Conservation (phyloP, 192 early-diverging fungal species). For the Backusella tarrabulga region DNA sequence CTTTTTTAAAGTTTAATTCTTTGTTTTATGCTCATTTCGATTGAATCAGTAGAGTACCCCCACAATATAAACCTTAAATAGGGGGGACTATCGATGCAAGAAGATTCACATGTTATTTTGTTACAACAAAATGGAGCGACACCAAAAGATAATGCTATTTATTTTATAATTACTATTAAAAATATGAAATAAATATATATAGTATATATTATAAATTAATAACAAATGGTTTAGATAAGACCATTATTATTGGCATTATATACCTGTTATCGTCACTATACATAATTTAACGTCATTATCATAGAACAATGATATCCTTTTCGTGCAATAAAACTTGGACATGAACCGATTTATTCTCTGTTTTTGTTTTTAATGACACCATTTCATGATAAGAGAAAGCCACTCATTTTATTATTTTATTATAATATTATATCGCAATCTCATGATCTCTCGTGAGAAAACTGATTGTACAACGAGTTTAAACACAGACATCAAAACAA, state of each 20-base stretch:
- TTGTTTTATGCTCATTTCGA: neutral
- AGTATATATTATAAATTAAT: neutral
- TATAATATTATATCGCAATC: neutral
- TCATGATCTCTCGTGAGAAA: constrained; percentile 8
- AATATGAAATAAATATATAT: neutral
- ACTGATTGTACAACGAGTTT: constrained; percentile 1
- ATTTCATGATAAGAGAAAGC: constrained; percentile 1
- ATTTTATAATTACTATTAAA: neutral
- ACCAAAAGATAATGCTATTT: neutral
- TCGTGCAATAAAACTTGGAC: neutral
- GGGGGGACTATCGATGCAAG: neutral
- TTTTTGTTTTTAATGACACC: constrained; percentile 1
- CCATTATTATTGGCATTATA: neutral
- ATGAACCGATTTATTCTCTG: neutral
- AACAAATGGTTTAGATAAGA: neutral
- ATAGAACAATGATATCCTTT: neutral
- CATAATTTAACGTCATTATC: too few relatives aligned
- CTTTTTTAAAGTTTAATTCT: constrained; percentile 1
- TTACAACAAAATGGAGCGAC: neutral
- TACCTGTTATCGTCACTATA: neutral
- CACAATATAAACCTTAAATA: neutral
- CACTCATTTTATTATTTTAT: neutral
- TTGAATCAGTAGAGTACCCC: neutral
- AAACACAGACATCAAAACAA: constrained; percentile 8
- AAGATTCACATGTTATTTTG: neutral